A percentile compares a stretch with the other conserved stretches of the same genome.
phyloP scores from a whole-genome alignment of 1,139 yeast species.

The Magnusiomyces suaveolens region DNA sequence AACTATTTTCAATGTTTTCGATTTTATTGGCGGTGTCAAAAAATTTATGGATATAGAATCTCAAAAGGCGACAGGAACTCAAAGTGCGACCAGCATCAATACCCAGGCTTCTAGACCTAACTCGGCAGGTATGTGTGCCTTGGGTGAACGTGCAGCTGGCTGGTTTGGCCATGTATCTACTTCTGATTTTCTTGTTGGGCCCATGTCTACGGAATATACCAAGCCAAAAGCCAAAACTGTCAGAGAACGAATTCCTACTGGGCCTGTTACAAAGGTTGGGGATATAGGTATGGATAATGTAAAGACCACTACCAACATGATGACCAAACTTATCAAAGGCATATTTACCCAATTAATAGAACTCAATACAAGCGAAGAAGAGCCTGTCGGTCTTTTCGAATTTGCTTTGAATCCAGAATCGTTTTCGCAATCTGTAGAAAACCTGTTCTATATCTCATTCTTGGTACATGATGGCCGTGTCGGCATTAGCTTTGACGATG shows the following conservation, averaged over 20 bases:
- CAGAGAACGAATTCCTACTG: constrained; percentile 20
- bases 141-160: constrained; percentile 41
- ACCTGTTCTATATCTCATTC: constrained; percentile 72
- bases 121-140: constrained; percentile 19
- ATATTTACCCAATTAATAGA: constrained; percentile 19
- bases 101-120: background rate
- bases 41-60: constrained; percentile 33
- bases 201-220: constrained; percentile 54
- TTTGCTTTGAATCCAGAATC: constrained; percentile 68
- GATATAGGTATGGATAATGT: constrained; percentile 42
- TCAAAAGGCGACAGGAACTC: constrained; percentile 12
- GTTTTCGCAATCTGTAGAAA: constrained; percentile 73
- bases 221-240: constrained; percentile 17
- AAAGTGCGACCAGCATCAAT: background rate
- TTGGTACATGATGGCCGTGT: constrained; percentile 64
- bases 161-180: constrained; percentile 36
- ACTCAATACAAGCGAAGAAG: constrained; percentile 24
- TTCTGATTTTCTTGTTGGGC: constrained; percentile 60
- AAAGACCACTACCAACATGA: constrained; percentile 11
- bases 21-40: constrained; percentile 38
- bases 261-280: constrained; percentile 46
- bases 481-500: constrained; percentile 37
- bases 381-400: constrained; percentile 49
- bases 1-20: constrained; percentile 38
- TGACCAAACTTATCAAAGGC: constrained; percentile 32